These are phyloP conservation scores for Capsicum chinense DNA, from an alignment of 257 asterid genomes.

Conservation along the genomic window DNA sequence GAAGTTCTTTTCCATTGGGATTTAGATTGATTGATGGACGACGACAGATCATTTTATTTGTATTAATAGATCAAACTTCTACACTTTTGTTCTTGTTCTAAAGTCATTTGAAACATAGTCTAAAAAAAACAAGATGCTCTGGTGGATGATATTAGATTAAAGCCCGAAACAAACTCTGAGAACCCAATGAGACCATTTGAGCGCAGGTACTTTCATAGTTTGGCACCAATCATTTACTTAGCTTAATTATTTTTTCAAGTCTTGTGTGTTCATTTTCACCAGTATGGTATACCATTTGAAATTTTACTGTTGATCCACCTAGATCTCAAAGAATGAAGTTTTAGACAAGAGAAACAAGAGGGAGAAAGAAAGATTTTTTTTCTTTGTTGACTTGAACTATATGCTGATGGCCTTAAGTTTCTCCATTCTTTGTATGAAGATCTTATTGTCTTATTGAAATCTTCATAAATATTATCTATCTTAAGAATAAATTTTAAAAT, in stretches of 20 bases:
- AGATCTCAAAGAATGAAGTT: neutral
- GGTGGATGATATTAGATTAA: conserved; percentile 45
- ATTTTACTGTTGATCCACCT: neutral
- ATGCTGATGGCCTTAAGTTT: conserved; percentile 6
- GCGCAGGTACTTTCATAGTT: conserved; percentile 64
- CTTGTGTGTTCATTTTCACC: neutral
- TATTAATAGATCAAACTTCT: neutral
- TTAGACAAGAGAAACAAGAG: conserved; percentile 3
- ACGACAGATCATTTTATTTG: neutral
- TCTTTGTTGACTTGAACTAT: conserved; percentile 5
- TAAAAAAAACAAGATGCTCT: too few species aligned
- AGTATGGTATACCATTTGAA: neutral
- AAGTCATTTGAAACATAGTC: neutral
- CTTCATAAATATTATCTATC: neutral
- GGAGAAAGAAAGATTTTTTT: neutral
- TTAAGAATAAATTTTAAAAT: neutral
- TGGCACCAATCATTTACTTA: conserved; percentile 21
- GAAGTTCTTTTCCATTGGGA: neutral
- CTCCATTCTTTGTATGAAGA: neutral
- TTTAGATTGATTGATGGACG: neutral
- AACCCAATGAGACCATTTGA: conserved; percentile 86
- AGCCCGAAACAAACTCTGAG: conserved; percentile 59
- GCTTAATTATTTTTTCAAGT: neutral
- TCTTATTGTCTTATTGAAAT: neutral
- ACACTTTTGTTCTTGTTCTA: neutral